Evolutionary conservation across 2,329 filamentous ascomycete species (phyloP).

Genomic region (Gnomoniopsis smithogilvyi): DNA sequence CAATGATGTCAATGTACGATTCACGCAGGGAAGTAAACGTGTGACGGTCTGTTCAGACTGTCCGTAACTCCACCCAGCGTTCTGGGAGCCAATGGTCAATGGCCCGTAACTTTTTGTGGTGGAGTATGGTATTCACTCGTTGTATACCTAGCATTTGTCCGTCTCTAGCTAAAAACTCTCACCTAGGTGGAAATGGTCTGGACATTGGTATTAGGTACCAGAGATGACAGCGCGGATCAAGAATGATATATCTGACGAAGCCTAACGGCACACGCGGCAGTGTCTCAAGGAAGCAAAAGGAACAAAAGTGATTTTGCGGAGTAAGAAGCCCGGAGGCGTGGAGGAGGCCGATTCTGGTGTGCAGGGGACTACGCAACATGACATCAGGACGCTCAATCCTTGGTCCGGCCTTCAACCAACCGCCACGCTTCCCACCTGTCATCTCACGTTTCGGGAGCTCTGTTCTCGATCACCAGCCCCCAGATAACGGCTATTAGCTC

Average conservation of each 20-base stretch:
- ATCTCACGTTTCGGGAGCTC: background rate
- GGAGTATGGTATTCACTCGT: too few relatives aligned
- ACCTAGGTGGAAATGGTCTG: too few relatives aligned
- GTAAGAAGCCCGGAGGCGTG: background rate
- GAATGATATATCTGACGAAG: too few relatives aligned
- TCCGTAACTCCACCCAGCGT: background rate
- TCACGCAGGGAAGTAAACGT: background rate
- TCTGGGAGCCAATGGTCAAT: background rate
- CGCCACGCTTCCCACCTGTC: background rate
- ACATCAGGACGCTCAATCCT: constrained; percentile 1
- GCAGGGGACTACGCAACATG: constrained; percentile 1
- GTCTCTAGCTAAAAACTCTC: too few relatives aligned
- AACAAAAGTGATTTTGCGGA: background rate
- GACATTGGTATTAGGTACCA: too few relatives aligned
- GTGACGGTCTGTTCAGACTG: background rate
- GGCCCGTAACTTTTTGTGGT: background rate
- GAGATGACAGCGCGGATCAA: too few relatives aligned
- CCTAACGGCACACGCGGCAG: background rate
- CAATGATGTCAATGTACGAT: constrained; percentile 5
- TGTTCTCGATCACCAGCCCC: background rate
- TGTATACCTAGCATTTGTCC: too few relatives aligned
- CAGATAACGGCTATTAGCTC: background rate
- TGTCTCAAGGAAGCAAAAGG: background rate
- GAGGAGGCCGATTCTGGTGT: background rate
- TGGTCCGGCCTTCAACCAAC: background rate